phyloP scores from a whole-genome alignment of 1,139 yeast species.

The Diutina sp. region DNA sequence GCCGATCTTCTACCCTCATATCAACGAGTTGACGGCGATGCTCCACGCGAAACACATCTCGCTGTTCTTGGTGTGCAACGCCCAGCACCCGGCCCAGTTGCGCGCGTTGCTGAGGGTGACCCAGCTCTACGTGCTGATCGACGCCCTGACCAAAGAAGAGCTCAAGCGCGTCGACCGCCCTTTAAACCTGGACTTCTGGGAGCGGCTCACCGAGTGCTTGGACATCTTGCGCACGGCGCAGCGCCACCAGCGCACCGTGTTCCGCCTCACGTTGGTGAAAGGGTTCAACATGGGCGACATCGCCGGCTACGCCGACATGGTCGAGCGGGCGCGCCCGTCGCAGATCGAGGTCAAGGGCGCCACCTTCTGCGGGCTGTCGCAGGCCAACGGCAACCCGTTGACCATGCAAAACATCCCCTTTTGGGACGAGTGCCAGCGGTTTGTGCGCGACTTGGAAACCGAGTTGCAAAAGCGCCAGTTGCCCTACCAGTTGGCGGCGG shows the following conservation, averaged over 20 bases:
- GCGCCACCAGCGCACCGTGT: slow-evolving; percentile 78
- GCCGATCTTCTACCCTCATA: slow-evolving; percentile 86
- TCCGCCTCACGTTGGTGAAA: slow-evolving; percentile 80
- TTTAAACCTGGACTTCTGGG: slow-evolving; percentile 86
- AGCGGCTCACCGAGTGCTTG: slow-evolving; percentile 66
- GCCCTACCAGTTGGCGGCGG: slow-evolving; percentile 78
- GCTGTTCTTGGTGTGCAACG: slow-evolving; percentile 85
- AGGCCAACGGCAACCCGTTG: slow-evolving; percentile 72
- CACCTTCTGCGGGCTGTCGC: slow-evolving; percentile 80
- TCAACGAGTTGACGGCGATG: slow-evolving; percentile 71
- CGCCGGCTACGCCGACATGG: slow-evolving; percentile 81
- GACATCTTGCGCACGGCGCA: slow-evolving; percentile 66
- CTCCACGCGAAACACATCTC: slow-evolving; percentile 70
- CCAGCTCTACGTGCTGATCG: slow-evolving; percentile 84
- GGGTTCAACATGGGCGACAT: slow-evolving; percentile 83
- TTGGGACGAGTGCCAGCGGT: slow-evolving; percentile 75
- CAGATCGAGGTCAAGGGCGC: slow-evolving; percentile 92
- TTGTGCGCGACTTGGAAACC: slow-evolving; percentile 49
- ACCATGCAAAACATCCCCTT: slow-evolving; percentile 95
- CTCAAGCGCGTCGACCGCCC: slow-evolving; percentile 83
- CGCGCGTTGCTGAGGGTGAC: slow-evolving; percentile 63
- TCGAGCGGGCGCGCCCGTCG: slow-evolving; percentile 70
- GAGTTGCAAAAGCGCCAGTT: slow-evolving; percentile 54
- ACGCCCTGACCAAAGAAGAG: slow-evolving; percentile 76
- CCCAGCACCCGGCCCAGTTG: slow-evolving; percentile 86